These are phyloP conservation scores for Mycena amicta DNA, from an alignment of 768 basidiomycete genomes.

Conservation along the genomic window DNA sequence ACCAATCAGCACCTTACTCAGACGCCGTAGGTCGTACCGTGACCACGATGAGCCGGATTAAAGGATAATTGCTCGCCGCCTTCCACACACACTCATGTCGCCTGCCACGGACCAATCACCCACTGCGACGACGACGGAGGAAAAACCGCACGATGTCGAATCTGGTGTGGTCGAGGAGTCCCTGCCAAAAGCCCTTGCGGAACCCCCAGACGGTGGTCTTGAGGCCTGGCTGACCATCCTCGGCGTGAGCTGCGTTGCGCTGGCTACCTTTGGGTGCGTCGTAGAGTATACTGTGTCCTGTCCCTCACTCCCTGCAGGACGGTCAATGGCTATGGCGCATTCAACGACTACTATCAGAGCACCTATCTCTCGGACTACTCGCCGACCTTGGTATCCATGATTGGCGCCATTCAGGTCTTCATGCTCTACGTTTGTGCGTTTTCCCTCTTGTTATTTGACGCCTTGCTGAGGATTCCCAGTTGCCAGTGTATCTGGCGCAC, in stretches of 20 bases:
- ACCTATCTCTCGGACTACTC: slow-evolving; percentile 31
- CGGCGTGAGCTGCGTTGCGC: slow-evolving; percentile 17
- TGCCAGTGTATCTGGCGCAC: slow-evolving; percentile 24
- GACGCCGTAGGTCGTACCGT: no score
- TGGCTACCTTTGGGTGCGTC: slow-evolving; percentile 26
- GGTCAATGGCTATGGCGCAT: slow-evolving; percentile 38
- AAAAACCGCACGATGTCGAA: no score
- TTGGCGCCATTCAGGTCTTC: slow-evolving; percentile 33
- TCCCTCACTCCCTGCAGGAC: slow-evolving; percentile 9
- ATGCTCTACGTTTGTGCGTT: slow-evolving; percentile 26
- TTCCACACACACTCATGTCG: no score
- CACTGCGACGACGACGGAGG: no score
- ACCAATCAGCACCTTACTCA: no score
- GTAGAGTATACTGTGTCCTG: no score
- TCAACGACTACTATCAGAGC: slow-evolving; percentile 36
- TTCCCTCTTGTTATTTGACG: not conserved
- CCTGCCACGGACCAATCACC: no score
- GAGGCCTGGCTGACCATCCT: slow-evolving; percentile 27
- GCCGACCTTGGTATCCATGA: slow-evolving; percentile 31
- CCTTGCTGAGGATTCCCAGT: slow-evolving; percentile 12
- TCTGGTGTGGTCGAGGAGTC: no score
- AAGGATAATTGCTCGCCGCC: no score
- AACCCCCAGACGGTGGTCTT: slow-evolving; percentile 28
- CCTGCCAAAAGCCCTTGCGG: no score
- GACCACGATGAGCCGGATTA: no score